Evolutionary conservation across 495 filamentous ascomycete species (phyloP).

Genomic region (Aspergillus campestris): DNA sequence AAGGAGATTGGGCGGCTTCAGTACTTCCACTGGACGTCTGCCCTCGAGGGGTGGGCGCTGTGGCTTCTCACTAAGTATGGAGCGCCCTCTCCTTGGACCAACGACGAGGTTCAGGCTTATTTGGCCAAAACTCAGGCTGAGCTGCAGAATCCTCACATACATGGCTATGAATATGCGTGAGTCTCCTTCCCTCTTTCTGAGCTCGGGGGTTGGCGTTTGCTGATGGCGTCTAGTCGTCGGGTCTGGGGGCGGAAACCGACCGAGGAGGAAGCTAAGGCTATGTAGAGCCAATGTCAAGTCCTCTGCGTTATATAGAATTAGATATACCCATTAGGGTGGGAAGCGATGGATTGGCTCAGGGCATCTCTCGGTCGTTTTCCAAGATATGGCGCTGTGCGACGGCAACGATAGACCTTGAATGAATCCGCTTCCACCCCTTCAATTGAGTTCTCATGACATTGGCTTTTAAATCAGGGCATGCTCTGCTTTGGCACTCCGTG

Average conservation of each 20-base stretch:
- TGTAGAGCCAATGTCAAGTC: no score
- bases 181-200: background rate
- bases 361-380: no score
- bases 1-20: slow-evolving; percentile 60
- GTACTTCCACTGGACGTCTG: slow-evolving; percentile 44
- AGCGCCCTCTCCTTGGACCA: slow-evolving; percentile 14
- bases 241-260: slow-evolving; percentile 14
- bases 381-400: no score
- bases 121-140: slow-evolving; percentile 12
- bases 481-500: no score
- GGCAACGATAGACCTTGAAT: no score
- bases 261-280: background rate
- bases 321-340: no score
- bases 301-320: no score
- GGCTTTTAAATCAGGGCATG: no score
- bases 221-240: slow-evolving; percentile 3
- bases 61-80: slow-evolving; percentile 20
- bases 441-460: no score
- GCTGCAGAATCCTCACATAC: slow-evolving; percentile 14
- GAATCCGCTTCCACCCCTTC: no score
- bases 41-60: slow-evolving; percentile 19
- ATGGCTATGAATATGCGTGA: slow-evolving; percentile 13
- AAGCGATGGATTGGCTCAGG: no score
- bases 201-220: background rate
- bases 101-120: slow-evolving; percentile 18